phyloP scores from a whole-genome alignment of 2,329 filamentous ascomycete species.

The Acephala macrosclerotiorum region DNA sequence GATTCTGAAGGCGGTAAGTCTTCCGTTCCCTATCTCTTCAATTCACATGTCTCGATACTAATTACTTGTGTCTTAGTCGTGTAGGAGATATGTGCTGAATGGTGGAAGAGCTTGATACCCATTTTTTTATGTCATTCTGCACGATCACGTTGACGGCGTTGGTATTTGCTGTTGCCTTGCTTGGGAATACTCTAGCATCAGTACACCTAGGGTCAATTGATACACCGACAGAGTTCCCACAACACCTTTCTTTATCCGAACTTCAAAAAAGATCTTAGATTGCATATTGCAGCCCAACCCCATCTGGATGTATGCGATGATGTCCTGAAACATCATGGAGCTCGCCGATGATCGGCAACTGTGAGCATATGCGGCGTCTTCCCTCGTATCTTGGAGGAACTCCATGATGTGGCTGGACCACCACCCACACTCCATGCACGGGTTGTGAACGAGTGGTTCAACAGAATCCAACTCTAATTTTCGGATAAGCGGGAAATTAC shows the following conservation, averaged over 20 bases:
- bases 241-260: neutral
- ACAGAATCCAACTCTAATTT: slow-evolving; percentile 11
- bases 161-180: slow-evolving; percentile 7
- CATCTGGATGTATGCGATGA: slow-evolving; percentile 3
- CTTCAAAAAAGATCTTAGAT: neutral
- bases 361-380: slow-evolving; percentile 26
- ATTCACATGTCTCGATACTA: slow-evolving; percentile 10
- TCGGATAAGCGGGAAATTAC: slow-evolving; percentile 33
- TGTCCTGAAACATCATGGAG: slow-evolving; percentile 13
- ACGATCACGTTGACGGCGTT: slow-evolving; percentile 18
- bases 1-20: slow-evolving; percentile 66
- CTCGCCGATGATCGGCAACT: slow-evolving; percentile 30
- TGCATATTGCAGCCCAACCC: slow-evolving; percentile 1
- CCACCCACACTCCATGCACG: slow-evolving; percentile 24
- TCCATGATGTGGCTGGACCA: slow-evolving; percentile 16
- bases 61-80: slow-evolving; percentile 33
- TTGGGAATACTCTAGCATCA: neutral
- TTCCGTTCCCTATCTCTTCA: neutral
- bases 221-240: neutral
- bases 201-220: slow-evolving; percentile 1
- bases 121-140: slow-evolving; percentile 8
- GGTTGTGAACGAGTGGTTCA: slow-evolving; percentile 22
- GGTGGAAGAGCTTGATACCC: slow-evolving; percentile 30
- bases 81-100: slow-evolving; percentile 42
- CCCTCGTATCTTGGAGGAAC: slow-evolving; percentile 5